Evolutionary conservation across 257 asterid species (phyloP), one percentile per base, ranked within the genome.

Genomic region (Voacanga thouarsii): DNA sequence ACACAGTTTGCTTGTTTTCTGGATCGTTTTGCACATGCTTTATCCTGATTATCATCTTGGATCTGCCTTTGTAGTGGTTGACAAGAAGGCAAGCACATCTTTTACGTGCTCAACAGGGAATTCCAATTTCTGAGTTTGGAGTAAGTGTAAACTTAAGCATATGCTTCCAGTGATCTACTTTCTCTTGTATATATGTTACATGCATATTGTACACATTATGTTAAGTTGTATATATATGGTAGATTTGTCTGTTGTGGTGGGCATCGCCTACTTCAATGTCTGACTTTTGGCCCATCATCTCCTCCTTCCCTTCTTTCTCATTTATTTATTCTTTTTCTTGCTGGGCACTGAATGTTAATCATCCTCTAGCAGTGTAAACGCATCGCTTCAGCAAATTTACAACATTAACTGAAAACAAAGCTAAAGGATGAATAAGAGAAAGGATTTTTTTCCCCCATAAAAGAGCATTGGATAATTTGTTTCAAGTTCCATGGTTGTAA

Each of bases 121-220:
- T 93, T 74, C 98, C 99, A 8, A 92, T 90, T 87, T 96, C 99
- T 64, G 98, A 96, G 88, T 92, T 81, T 14, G 97, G 99, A 80
- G 99, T 93, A 87, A 85, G 96, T 83, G 39, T 73, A 77, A 21
- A 44, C 41, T 82, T 47, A 72, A 49, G 76, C 76, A 47, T 72
- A 72, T 15, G 44, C 43, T 26, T 15, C 47, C 5, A 8, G 69
- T 49, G 64, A 37, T 49, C 45, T 37, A 63, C 41, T 47, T 47
- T 7, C 39, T 68, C 8, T 66, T 23, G 16, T 41, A 9, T 68
- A 9, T 7, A 9, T 66, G 5, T 49, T 47, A 23, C 60, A 14
- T 12, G 44, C 59, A 12, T 55, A 18, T 7, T 7, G 19, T 72
- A 7, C 49, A 19, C 24, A 16, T 39, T n/a, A 66, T 39, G 2